Base-by-base conservation (phyloP, 768 basidiomycete species). In the Crucibulum laeve region DNA sequence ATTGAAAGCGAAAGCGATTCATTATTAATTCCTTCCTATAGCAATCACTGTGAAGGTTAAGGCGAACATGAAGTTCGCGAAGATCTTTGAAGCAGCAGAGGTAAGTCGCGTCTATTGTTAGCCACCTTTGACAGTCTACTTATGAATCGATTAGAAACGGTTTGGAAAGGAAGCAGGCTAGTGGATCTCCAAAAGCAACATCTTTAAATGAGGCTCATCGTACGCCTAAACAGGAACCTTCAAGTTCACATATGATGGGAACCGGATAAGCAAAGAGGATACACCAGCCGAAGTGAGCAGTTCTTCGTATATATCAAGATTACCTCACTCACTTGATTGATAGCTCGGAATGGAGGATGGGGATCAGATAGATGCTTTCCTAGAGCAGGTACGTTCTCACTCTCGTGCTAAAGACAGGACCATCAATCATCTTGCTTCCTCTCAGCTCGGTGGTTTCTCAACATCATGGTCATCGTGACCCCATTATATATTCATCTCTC, bases 11-110 rank as follows among this genome's bases (percentile, higher is more conserved):
- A 18, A 15, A 13, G 15, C n/a, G 41, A 5, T 30, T 25, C 18
- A 40, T 32, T 8, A 40, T 24, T 43, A 40, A 43, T 28, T 24
- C 25, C 13, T 15, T 22, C 23, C 38, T 23, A 18, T 54, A 86
- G 84, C 71, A 6, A 78, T 83, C 23, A 82, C 77, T 4, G 75
- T 87, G 3, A 85, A 85, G 57, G 82, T 84, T 8, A 84, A 80
- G 47, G 47, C 70, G 1, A 77, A 74, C 25, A 85, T 77, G 69
- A 65, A 68, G n/a, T 83, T 86, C 51, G 58, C 64, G 28, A 85
- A 84, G 60, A 77, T 84, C 19, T 84, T 86, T 45, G 71, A 79
- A 14, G 82, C 80, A 13, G 78, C 79, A 1, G 79, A 83, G 71
- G 84, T 84, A 50, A 18, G 75, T 35, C 22, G 25, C 7, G 7